Percentiles rank a stretch among this genome's conserved stretches.
These are phyloP conservation scores for Trichoderma oligosporum DNA, from an alignment of 2,329 filamentous ascomycete genomes.

Conservation along the genomic window DNA sequence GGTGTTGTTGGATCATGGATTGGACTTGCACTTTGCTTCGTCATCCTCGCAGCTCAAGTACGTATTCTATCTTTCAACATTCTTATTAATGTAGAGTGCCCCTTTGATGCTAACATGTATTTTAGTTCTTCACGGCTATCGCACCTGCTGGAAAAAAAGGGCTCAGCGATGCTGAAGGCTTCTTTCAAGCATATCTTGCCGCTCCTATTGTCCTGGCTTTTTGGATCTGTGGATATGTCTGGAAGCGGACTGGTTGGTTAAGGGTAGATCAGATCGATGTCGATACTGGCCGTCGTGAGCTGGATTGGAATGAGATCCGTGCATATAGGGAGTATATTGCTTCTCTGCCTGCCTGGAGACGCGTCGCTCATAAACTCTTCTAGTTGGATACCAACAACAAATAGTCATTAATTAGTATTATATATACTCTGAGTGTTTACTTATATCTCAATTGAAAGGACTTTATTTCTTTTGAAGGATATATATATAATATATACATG, in stretches of 20 bases:
- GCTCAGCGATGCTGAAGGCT: conserved; percentile 42
- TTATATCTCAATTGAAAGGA: no score
- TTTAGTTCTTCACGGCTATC: conserved; percentile 47
- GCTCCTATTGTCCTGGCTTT: conserved; percentile 52
- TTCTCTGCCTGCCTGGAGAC: conserved; percentile 47
- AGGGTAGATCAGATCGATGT: conserved; percentile 60
- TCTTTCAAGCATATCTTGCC: conserved; percentile 54
- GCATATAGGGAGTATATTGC: conserved; percentile 47
- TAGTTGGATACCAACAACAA: not conserved
- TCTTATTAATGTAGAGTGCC: conserved; percentile 18
- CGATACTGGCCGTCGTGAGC: conserved; percentile 60
- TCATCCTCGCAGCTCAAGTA: conserved; percentile 51
- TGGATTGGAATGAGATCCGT: conserved; percentile 61
- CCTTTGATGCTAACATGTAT: not conserved
- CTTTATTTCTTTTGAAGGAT: no score
- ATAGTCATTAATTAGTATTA: no score
- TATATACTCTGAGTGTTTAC: no score
- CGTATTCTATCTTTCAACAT: conserved; percentile 19
- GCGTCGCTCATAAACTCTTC: conserved; percentile 33
- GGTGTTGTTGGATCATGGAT: conserved; percentile 61
- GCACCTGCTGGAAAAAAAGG: conserved; percentile 33
- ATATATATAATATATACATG: no score
- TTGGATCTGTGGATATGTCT: conserved; percentile 55
- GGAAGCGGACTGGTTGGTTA: conserved; percentile 63
- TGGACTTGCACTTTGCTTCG: conserved; percentile 53